Conservation (phyloP, 2,329 filamentous ascomycete genomes). For the Clarireedia monteithiana region DNA sequence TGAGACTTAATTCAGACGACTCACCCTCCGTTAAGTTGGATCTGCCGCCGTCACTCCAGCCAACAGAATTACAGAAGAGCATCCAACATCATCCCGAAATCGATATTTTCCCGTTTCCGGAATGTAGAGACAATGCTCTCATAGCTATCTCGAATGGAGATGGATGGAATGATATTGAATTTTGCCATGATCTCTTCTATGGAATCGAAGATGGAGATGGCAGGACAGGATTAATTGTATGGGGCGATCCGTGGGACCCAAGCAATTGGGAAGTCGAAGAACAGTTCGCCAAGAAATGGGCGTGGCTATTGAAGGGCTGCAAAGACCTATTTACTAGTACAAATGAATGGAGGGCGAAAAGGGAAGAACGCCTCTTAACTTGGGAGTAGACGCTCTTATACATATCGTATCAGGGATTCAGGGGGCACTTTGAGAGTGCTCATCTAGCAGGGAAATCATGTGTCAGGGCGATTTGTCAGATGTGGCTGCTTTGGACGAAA, state of each 20-base stretch:
- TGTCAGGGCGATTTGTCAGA: no score
- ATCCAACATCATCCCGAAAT: conserved; percentile 35
- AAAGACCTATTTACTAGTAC: conserved; percentile 32
- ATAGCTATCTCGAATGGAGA: conserved; percentile 27
- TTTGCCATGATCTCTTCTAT: conserved; percentile 34
- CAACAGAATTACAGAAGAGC: conserved; percentile 32
- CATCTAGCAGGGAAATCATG: no score
- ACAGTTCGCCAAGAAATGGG: conserved; percentile 40
- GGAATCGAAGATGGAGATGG: conserved; percentile 14
- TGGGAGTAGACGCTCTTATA: background rate
- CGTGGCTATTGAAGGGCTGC: conserved; percentile 32
- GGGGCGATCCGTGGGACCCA: conserved; percentile 40
- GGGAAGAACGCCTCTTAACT: conserved; percentile 16
- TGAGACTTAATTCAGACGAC: no score
- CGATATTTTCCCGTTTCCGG: conserved; percentile 32
- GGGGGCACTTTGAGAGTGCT: no score
- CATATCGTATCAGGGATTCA: background rate
- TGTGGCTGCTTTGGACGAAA: no score
- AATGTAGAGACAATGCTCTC: conserved; percentile 35
- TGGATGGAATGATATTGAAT: conserved; percentile 29
- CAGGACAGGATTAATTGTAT: conserved; percentile 36
- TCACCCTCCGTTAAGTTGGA: background rate
- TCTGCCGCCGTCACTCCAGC: conserved; percentile 25
- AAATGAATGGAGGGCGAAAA: conserved; percentile 30
- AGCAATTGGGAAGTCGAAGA: conserved; percentile 41